These are phyloP conservation scores for Mucor racemosus DNA, from an alignment of 371 early-diverging fungal species.

Conservation along the genomic window DNA sequence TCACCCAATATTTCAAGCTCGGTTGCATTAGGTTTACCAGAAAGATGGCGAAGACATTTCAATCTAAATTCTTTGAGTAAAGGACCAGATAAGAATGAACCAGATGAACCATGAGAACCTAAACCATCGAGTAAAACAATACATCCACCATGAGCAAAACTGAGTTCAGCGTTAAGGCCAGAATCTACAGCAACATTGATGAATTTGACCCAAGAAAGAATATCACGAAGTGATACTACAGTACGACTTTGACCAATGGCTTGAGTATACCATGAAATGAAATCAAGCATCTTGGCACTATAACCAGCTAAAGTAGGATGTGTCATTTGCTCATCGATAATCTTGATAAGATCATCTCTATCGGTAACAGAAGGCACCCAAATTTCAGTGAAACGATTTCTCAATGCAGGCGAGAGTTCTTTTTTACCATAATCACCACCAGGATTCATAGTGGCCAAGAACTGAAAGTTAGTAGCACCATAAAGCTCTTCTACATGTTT, in stretches of 20 bases:
- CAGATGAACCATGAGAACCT: conserved; percentile 87
- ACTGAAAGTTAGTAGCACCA: conserved; percentile 82
- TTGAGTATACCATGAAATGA: conserved; percentile 64
- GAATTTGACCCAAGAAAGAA: conserved; percentile 93
- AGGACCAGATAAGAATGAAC: conserved; percentile 60
- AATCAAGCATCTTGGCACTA: conserved; percentile 54
- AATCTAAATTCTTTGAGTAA: conserved; percentile 53
- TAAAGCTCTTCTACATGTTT: conserved; percentile 74
- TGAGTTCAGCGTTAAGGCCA: conserved; percentile 38
- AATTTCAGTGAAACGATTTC: conserved; percentile 99
- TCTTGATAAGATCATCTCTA: conserved; percentile 74
- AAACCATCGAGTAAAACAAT: conserved; percentile 94
- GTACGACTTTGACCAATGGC: conserved; percentile 49
- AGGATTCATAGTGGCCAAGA: conserved; percentile 99
- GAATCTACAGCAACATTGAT: conserved; percentile 60
- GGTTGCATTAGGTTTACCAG: conserved; percentile 31
- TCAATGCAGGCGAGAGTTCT: conserved; percentile 98
- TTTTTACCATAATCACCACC: conserved; percentile 99
- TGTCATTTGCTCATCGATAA: conserved; percentile 73
- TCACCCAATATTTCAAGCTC: conserved; percentile 54
- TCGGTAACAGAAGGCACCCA: conserved; percentile 94
- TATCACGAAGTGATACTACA: conserved; percentile 86
- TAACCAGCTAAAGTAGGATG: conserved; percentile 51
- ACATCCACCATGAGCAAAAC: conserved; percentile 93
- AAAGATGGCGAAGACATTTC: conserved; percentile 59